Conservation (phyloP, 192 early-diverging fungal species). For the Gaertneriomyces sp. region DNA sequence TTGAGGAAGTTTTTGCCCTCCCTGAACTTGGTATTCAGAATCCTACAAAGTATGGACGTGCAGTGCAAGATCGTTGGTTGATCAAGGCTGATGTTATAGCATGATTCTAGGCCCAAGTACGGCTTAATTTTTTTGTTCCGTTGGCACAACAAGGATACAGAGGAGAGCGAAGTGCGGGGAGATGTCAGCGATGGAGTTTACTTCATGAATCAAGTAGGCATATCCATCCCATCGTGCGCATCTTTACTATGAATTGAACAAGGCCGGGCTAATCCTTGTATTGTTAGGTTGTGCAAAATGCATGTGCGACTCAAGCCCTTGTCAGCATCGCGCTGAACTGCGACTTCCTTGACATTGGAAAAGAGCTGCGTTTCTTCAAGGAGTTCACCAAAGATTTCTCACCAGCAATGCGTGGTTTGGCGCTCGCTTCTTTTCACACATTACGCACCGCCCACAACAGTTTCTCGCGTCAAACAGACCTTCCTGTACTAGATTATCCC, state of each 20-base stretch:
- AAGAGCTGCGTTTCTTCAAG: constrained; percentile 23
- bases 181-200: constrained; percentile 18
- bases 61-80: background rate
- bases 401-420: constrained; percentile 24
- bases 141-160: constrained; percentile 25
- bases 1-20: constrained; percentile 28
- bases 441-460: constrained; percentile 30
- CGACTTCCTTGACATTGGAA: constrained; percentile 5
- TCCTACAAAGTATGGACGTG: constrained; percentile 6
- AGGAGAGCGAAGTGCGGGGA: constrained; percentile 8
- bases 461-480: constrained; percentile 20
- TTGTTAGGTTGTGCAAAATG: constrained; percentile 26
- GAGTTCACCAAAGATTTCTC: constrained; percentile 25
- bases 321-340: constrained; percentile 31
- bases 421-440: constrained; percentile 6
- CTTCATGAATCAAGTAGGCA: constrained; percentile 28
- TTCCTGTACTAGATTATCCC: constrained; percentile 20
- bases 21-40: constrained; percentile 7
- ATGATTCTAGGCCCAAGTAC: constrained; percentile 17
- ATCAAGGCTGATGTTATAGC: background rate
- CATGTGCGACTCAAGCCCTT: constrained; percentile 33
- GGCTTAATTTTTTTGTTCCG: constrained; percentile 36
- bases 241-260: too few relatives aligned
- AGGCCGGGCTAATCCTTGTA: background rate
- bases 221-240: background rate